Evolutionary conservation across 176 grass and related monocot genomes (phyloP).

Genomic region (Calamus simplicifolius): DNA sequence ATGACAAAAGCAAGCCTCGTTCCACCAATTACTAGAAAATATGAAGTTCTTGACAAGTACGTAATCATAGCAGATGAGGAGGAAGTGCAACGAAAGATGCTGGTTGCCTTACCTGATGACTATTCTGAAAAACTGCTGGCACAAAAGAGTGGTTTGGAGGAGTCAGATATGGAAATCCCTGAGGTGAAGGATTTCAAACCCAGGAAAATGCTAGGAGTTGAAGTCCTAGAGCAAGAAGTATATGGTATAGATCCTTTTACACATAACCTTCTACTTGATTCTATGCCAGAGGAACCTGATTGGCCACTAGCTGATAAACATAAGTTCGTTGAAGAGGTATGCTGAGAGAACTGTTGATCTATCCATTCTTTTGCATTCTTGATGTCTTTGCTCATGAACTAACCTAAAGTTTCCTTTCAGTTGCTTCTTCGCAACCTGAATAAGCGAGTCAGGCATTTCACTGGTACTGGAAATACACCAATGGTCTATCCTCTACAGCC

Average conservation of each 20-base stretch:
- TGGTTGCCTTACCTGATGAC: conserved; percentile 82
- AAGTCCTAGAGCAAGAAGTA: conserved; percentile 97
- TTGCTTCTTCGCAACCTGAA: conserved; percentile 83
- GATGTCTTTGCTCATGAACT: conserved; percentile 3
- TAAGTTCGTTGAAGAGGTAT: conserved; percentile 92
- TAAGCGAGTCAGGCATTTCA: conserved; percentile 82
- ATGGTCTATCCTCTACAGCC: conserved; percentile 83
- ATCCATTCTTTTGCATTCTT: neutral
- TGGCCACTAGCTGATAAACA: conserved; percentile 68
- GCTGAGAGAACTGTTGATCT: conserved; percentile 4
- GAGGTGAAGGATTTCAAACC: conserved; percentile 98
- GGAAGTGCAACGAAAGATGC: conserved; percentile 87
- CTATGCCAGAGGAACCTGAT: conserved; percentile 70
- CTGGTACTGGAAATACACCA: conserved; percentile 77
- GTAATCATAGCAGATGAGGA: conserved; percentile 88
- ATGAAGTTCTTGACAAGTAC: conserved; percentile 90
- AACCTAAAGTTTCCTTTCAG: conserved; percentile 35
- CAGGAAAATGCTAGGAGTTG: conserved; percentile 67
- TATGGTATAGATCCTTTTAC: conserved; percentile 99
- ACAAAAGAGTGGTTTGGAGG: conserved; percentile 81
- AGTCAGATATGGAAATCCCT: conserved; percentile 64
- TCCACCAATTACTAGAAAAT: conserved; percentile 97
- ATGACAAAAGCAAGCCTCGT: conserved; percentile 99
- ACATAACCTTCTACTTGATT: conserved; percentile 85
- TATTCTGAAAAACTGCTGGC: conserved; percentile 88